phyloP scores from a whole-genome alignment of 2,329 filamentous ascomycete species.

The Septoria petroselini region DNA sequence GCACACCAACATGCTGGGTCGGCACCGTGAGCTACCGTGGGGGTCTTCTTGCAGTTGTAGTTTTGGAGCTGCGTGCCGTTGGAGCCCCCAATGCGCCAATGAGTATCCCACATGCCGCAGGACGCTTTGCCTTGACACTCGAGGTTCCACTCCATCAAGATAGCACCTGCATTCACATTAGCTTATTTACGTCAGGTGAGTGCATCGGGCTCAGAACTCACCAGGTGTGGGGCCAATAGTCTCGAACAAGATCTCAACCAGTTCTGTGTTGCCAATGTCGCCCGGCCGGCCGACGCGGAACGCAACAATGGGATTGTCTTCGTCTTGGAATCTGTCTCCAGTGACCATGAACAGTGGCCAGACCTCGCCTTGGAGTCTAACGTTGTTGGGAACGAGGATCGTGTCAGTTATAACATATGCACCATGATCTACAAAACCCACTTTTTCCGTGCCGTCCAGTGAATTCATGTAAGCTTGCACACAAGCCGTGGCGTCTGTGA shows the following conservation, averaged over 20 bases:
- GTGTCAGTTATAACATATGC: constrained; percentile 59
- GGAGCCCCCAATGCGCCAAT: constrained; percentile 66
- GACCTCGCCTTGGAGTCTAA: constrained; percentile 55
- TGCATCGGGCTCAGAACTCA: background rate
- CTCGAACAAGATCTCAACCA: constrained; percentile 79
- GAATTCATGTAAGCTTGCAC: constrained; percentile 76
- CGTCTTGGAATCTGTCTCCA: constrained; percentile 68
- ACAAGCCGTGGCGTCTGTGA: constrained; percentile 78
- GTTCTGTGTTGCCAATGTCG: constrained; percentile 76
- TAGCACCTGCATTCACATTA: constrained; percentile 56
- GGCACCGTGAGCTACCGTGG: constrained; percentile 50
- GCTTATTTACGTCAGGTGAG: background rate
- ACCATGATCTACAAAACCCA: constrained; percentile 63
- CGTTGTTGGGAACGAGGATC: constrained; percentile 48
- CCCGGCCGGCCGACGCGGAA: constrained; percentile 78
- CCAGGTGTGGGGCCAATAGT: constrained; percentile 72
- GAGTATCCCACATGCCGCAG: constrained; percentile 85
- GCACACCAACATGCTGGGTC: constrained; percentile 64
- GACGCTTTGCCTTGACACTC: constrained; percentile 63
- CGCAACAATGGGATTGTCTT: constrained; percentile 70
- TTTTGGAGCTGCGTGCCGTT: constrained; percentile 64
- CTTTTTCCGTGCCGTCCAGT: constrained; percentile 54
- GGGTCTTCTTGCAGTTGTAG: constrained; percentile 73
- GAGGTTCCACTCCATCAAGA: constrained; percentile 88
- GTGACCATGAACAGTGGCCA: constrained; percentile 67